Evolutionary conservation across 1,284 basidiomycete species (phyloP), one percentile per base, ranked within the genome.

Genomic region (Polyporus tsugae): DNA sequence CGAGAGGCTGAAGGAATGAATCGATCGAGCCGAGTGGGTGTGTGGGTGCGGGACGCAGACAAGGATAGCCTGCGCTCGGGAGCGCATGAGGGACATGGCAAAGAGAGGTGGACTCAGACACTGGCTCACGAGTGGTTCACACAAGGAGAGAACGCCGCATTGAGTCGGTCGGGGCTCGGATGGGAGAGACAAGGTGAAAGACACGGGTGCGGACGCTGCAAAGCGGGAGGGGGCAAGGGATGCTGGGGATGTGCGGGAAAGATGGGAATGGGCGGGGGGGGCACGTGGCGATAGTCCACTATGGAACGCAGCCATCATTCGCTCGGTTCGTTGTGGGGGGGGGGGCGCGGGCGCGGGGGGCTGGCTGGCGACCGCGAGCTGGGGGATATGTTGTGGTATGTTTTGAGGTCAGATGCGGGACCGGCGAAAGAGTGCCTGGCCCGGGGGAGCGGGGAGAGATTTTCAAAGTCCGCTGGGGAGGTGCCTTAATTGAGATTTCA

Each of bases 401-500:
- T 71, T 68, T 71, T 67, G 60, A 66, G 36, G 60, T 55, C 55
- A 64, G 66, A 73, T 69, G 70, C 75, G 75, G 75, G 57, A 66
- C 75, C 75, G 75, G 72, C 67, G 63, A 15, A 53, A 38, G 49
- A 66, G 75, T 76, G 75, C 75, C 75, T 76, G 75, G 69, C 53
- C 75, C 75, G 71, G 59, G 53, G n/a, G 55, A 64, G 66, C 58
- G 75, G 75, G 36, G 6, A 15, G 42, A 17, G 55, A n/a, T n/a
- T n/a, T 71, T 75, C 6, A 55, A 68, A 73, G 67, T 75, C 74
- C 73, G 75, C 62, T 44, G 42, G 57, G 68, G 68, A 68, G 39
- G 75, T 75, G 75, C 75, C 75, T 77, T 75, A 75, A 75, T 75
- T 77, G 75, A 73, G 73, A 71, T 62, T 65, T 75, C 76, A 78